Percentiles rank a stretch among this genome's conserved stretches.
phyloP scores from a whole-genome alignment of 257 asterid genomes.

The Agastache rugosa region DNA sequence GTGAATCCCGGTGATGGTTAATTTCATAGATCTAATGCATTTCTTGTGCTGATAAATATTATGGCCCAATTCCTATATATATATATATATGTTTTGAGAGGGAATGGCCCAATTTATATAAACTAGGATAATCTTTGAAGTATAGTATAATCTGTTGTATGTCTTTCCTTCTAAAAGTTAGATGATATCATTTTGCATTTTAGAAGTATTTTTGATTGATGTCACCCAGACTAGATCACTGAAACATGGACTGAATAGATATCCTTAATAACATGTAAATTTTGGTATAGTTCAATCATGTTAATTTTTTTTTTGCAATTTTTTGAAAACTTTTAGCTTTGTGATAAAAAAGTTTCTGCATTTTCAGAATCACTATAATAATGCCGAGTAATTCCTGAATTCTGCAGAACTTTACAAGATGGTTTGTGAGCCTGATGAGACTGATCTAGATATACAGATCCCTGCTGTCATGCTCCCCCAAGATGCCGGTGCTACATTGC shows the following conservation, averaged over 20 bases:
- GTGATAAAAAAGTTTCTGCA: not conserved
- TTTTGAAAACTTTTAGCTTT: constrained; percentile 1
- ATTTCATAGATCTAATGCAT: constrained; percentile 4
- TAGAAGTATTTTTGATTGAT: not conserved
- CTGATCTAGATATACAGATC: constrained; percentile 78
- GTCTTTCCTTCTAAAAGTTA: not conserved
- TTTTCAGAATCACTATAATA: not conserved
- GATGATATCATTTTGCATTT: constrained; percentile 24
- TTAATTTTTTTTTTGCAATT: constrained; percentile 18
- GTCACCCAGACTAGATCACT: not conserved
- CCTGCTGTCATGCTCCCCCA: constrained; percentile 88
- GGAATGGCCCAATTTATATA: not conserved
- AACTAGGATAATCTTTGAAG: not conserved
- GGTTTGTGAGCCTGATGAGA: constrained; percentile 94
- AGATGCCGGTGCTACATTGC: constrained; percentile 79
- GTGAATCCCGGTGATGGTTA: constrained; percentile 2
- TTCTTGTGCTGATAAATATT: not conserved
- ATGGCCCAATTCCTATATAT: not conserved
- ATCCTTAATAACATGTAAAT: constrained; percentile 19
- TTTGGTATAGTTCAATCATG: not conserved
- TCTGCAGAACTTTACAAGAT: constrained; percentile 91
- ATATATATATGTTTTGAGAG: no score
- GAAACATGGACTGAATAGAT: constrained; percentile 8
- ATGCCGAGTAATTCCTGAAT: constrained; percentile 28
- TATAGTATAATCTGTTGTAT: not conserved